Percentiles rank a stretch among this genome's conserved stretches.
Evolutionary conservation across 371 early-diverging fungal genomes (phyloP).

Genomic region (Coemansia sp.): DNA sequence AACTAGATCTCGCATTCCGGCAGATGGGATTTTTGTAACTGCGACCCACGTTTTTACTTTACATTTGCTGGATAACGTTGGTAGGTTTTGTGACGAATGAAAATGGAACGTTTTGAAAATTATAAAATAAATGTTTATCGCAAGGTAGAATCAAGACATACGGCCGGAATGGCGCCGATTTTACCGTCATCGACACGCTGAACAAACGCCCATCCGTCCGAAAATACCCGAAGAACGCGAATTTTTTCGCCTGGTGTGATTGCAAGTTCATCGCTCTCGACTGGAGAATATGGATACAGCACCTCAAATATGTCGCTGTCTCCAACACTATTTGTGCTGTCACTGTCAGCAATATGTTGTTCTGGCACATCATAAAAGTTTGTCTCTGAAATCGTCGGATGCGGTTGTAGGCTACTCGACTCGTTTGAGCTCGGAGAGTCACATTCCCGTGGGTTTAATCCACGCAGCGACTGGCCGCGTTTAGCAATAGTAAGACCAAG

Average conservation of each 20-base stretch:
- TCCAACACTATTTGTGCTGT: neutral
- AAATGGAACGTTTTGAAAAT: neutral
- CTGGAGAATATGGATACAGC: slow-evolving; percentile 26
- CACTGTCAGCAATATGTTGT: neutral
- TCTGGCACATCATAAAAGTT: neutral
- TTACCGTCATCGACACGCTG: slow-evolving; percentile 15
- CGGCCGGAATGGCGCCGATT: slow-evolving; percentile 28
- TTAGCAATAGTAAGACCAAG: slow-evolving; percentile 3
- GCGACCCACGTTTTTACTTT: neutral
- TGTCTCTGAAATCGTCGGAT: neutral
- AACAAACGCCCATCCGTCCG: slow-evolving; percentile 37
- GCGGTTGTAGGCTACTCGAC: neutral
- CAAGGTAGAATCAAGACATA: slow-evolving; percentile 24
- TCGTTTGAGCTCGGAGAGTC: neutral
- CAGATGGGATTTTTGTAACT: neutral
- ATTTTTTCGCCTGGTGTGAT: slow-evolving; percentile 31
- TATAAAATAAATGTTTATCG: neutral
- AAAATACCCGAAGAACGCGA: slow-evolving; percentile 25
- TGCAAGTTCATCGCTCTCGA: slow-evolving; percentile 24
- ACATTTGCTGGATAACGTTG: neutral
- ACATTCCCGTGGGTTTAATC: neutral
- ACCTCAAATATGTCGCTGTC: slow-evolving; percentile 15
- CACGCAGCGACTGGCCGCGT: slow-evolving; percentile 8
- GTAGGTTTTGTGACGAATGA: neutral
- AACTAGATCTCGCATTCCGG: neutral